phyloP scores from a whole-genome alignment of 176 grass and related monocot genomes.

The Cenchrus fungigraminus region DNA sequence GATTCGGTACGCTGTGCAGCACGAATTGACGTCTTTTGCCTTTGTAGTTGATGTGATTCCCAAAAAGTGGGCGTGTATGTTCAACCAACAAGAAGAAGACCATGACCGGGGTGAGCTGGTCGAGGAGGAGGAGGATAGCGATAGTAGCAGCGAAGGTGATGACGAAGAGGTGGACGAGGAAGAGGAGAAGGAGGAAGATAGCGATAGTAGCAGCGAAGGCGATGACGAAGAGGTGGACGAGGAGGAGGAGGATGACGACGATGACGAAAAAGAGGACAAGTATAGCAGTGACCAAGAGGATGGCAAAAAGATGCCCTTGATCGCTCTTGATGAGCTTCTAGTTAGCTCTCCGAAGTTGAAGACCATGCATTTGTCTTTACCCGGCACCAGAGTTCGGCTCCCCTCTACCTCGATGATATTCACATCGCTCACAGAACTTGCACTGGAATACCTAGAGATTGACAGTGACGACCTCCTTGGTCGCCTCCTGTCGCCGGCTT shows the following conservation, averaged over 20 bases:
- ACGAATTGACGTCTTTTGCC: background rate
- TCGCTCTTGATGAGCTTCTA: background rate
- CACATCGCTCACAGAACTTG: background rate
- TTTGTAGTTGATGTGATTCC: background rate
- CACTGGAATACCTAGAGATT: background rate
- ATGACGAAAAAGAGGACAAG: no score
- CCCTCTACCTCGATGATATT: background rate
- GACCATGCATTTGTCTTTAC: background rate
- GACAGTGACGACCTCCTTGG: background rate
- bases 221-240: no score
- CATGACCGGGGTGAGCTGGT: no score
- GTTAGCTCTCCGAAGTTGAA: background rate
- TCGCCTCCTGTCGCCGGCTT: background rate
- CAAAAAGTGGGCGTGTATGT: no score
- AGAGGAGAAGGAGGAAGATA: no score
- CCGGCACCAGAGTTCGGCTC: background rate
- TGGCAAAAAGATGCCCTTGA: background rate
- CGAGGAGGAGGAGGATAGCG: no score
- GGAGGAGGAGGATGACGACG: no score
- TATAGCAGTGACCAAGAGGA: no score
- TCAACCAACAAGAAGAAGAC: background rate
- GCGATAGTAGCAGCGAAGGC: no score
- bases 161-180: no score
- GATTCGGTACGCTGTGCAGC: background rate
- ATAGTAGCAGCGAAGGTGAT: no score